Conservation (phyloP, 805 yeast genomes). For the Yamadazyma laniorum region DNA sequence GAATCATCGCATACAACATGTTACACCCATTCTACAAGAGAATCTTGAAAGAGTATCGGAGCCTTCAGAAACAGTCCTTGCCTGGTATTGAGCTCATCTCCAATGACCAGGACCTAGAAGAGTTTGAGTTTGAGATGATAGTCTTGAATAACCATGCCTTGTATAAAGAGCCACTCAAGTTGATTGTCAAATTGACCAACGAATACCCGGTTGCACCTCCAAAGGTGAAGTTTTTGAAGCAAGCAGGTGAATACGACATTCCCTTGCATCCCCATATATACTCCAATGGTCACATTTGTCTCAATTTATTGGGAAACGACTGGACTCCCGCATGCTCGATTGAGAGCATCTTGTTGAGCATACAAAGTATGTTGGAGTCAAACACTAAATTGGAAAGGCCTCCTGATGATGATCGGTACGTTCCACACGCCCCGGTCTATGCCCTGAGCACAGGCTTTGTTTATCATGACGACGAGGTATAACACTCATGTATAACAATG, state of each 20-base stretch:
- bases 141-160: slow-evolving; percentile 12
- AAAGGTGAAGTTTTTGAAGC: slow-evolving; percentile 44
- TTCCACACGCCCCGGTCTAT: slow-evolving; percentile 52
- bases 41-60: slow-evolving; percentile 27
- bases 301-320: slow-evolving; percentile 60
- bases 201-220: slow-evolving; percentile 63
- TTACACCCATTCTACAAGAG: slow-evolving; percentile 30
- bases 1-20: slow-evolving; percentile 3
- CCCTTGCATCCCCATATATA: slow-evolving; percentile 77
- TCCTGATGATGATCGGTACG: slow-evolving; percentile 52
- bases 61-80: slow-evolving; percentile 11
- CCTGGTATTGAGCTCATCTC: slow-evolving; percentile 25
- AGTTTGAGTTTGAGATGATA: slow-evolving; percentile 23
- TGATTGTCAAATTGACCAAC: slow-evolving; percentile 42
- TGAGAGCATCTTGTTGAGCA: slow-evolving; percentile 48
- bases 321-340: slow-evolving; percentile 67
- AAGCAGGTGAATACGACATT: slow-evolving; percentile 24
- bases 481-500: not conserved
- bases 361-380: slow-evolving; percentile 62
- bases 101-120: slow-evolving; percentile 18
- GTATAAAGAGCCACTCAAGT: slow-evolving; percentile 27
- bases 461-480: slow-evolving; percentile 60
- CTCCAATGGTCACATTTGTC: slow-evolving; percentile 76
- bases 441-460: slow-evolving; percentile 51
- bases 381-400: slow-evolving; percentile 53